Evolutionary conservation across 805 yeast genomes (phyloP).

Genomic region (Schwanniomyces pseudopolymorphus): DNA sequence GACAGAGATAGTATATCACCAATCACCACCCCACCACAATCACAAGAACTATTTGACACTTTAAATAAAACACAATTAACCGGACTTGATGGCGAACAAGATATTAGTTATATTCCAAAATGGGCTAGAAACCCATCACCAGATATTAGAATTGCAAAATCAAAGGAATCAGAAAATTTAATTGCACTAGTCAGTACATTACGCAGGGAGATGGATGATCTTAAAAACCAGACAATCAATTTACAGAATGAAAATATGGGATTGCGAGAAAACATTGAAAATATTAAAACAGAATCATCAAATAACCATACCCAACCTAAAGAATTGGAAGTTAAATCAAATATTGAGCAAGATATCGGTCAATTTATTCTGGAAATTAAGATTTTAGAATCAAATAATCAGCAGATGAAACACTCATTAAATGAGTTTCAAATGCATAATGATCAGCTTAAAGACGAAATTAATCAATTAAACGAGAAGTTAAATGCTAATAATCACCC

Average conservation of each 20-base stretch:
- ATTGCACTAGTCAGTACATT: slow-evolving; percentile 3
- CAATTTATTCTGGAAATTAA: slow-evolving; percentile 3
- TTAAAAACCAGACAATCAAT: slow-evolving; percentile 9
- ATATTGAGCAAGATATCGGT: not conserved
- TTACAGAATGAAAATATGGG: slow-evolving; percentile 7
- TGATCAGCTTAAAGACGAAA: not conserved
- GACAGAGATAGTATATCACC: slow-evolving; percentile 20
- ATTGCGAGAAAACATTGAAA: slow-evolving; percentile 6
- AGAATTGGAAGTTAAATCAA: not conserved
- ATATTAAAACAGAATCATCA: slow-evolving; percentile 5
- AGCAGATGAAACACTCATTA: not conserved
- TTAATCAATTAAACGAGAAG: not conserved
- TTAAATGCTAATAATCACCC: not conserved
- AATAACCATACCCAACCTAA: not conserved
- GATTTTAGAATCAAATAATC: not conserved
- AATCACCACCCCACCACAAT: slow-evolving; percentile 34
- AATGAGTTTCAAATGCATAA: not conserved
- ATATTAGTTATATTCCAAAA: slow-evolving; percentile 13
- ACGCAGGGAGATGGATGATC: slow-evolving; percentile 8
- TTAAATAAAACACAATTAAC: slow-evolving; percentile 4
- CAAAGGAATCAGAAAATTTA: not conserved
- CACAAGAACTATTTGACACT: slow-evolving; percentile 17
- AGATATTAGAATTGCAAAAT: not conserved
- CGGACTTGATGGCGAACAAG: slow-evolving; percentile 4
- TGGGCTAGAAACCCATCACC: slow-evolving; percentile 1